Conservation (phyloP, 371 early-diverging fungal species). For the Actinomucor elegans region DNA sequence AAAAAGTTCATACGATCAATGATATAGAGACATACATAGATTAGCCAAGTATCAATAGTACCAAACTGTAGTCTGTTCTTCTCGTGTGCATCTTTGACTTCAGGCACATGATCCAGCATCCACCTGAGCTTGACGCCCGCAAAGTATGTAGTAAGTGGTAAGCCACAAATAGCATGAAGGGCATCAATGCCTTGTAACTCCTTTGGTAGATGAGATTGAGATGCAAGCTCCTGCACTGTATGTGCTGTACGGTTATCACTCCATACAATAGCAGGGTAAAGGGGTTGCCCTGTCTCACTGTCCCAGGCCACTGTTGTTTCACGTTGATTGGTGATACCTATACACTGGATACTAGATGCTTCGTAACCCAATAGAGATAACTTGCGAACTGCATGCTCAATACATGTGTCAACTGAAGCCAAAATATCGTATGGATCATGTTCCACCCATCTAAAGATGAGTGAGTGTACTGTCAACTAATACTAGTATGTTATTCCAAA, state of each 20-base stretch:
- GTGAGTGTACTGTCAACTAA: neutral
- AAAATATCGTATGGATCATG: slow-evolving; percentile 85
- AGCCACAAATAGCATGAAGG: slow-evolving; percentile 69
- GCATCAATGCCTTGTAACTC: slow-evolving; percentile 40
- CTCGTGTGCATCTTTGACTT: slow-evolving; percentile 55
- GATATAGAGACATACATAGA: slow-evolving; percentile 57
- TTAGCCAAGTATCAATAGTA: slow-evolving; percentile 90
- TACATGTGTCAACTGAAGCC: slow-evolving; percentile 71
- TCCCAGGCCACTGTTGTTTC: slow-evolving; percentile 96
- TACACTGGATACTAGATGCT: slow-evolving; percentile 61
- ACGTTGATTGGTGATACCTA: slow-evolving; percentile 96
- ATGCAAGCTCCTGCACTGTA: slow-evolving; percentile 66
- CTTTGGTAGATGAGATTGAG: slow-evolving; percentile 18
- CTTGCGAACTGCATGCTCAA: slow-evolving; percentile 67
- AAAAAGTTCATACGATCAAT: neutral
- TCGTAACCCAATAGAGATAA: slow-evolving; percentile 62
- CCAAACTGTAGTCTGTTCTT: slow-evolving; percentile 66
- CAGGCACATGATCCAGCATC: slow-evolving; percentile 83
- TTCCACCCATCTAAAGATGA: slow-evolving; percentile 79
- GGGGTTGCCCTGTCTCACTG: slow-evolving; percentile 73
- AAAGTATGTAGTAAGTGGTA: slow-evolving; percentile 95
- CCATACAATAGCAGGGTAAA: slow-evolving; percentile 95
- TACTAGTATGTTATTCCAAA: neutral
- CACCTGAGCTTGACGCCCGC: slow-evolving; percentile 90
- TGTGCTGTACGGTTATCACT: slow-evolving; percentile 84